Conservation (phyloP, 768 basidiomycete genomes). For the Boletus subparvulus region DNA sequence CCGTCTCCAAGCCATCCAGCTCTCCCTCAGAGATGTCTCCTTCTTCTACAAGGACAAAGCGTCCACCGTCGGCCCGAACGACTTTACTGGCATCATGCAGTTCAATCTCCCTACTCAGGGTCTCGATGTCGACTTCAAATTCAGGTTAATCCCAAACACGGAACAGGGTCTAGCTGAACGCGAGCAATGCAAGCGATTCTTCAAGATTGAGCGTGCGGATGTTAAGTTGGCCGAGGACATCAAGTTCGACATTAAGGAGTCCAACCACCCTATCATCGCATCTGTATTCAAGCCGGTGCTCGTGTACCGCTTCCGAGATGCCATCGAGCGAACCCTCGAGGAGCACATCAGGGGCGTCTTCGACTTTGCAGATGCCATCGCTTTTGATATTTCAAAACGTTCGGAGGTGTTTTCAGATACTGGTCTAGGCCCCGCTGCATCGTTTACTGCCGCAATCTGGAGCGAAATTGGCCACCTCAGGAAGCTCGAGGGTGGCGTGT, state of each 20-base stretch:
- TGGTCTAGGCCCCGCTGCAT: slow-evolving; percentile 49
- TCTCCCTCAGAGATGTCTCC: slow-evolving; percentile 62
- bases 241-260: slow-evolving; percentile 52
- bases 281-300: slow-evolving; percentile 65
- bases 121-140: slow-evolving; percentile 64
- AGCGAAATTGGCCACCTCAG: slow-evolving; percentile 64
- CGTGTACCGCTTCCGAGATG: slow-evolving; percentile 53
- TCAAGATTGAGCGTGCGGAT: slow-evolving; percentile 54
- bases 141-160: slow-evolving; percentile 60
- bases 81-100: slow-evolving; percentile 61
- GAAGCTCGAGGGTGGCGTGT: slow-evolving; percentile 34
- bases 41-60: slow-evolving; percentile 72
- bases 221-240: slow-evolving; percentile 60
- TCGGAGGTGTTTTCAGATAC: slow-evolving; percentile 65
- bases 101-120: slow-evolving; percentile 65
- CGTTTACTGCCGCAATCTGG: slow-evolving; percentile 63
- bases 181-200: slow-evolving; percentile 46
- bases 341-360: slow-evolving; percentile 53
- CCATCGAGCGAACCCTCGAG: slow-evolving; percentile 56
- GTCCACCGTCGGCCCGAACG: slow-evolving; percentile 49
- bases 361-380: slow-evolving; percentile 54
- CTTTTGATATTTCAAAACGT: slow-evolving; percentile 58
- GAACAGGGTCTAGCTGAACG: slow-evolving; percentile 44
- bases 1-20: slow-evolving; percentile 62
- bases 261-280: slow-evolving; percentile 62